Conservation (phyloP, 2,329 filamentous ascomycete species). For the Phialocephala subalpina region DNA sequence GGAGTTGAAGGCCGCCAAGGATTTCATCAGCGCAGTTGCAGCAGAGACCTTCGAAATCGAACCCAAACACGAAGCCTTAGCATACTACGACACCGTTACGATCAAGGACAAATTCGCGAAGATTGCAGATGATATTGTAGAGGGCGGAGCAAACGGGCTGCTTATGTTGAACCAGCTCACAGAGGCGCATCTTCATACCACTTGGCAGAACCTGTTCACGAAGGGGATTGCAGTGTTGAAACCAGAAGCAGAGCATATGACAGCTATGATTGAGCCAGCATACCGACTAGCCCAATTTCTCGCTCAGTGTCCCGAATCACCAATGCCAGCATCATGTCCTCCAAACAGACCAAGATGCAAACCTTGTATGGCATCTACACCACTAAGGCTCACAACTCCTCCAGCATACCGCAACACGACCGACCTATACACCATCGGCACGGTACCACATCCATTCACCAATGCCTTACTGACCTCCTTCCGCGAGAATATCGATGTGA, state of each 20-base stretch:
- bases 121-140: slow-evolving; percentile 68
- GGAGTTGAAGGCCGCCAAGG: slow-evolving; percentile 63
- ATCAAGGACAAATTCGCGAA: slow-evolving; percentile 72
- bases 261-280: slow-evolving; percentile 73
- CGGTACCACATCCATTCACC: slow-evolving; percentile 92
- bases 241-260: slow-evolving; percentile 78
- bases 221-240: slow-evolving; percentile 84
- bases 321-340: slow-evolving; percentile 80
- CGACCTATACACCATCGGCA: slow-evolving; percentile 80
- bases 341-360: slow-evolving; percentile 80
- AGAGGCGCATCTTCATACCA: slow-evolving; percentile 83
- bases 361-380: slow-evolving; percentile 72
- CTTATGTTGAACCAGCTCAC: slow-evolving; percentile 76
- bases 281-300: slow-evolving; percentile 78
- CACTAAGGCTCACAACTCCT: slow-evolving; percentile 72
- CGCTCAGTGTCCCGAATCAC: slow-evolving; percentile 75
- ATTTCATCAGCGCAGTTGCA: slow-evolving; percentile 68
- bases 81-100: slow-evolving; percentile 74
- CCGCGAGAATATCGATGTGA: slow-evolving; percentile 65
- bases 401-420: slow-evolving; percentile 75
- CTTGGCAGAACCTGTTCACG: slow-evolving; percentile 82
- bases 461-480: slow-evolving; percentile 72
- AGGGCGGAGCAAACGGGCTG: slow-evolving; percentile 67
- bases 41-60: slow-evolving; percentile 71
- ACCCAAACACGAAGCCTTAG: slow-evolving; percentile 70